Conservation (phyloP, 208 protist species). For the Dictyostelium gargantuum region DNA sequence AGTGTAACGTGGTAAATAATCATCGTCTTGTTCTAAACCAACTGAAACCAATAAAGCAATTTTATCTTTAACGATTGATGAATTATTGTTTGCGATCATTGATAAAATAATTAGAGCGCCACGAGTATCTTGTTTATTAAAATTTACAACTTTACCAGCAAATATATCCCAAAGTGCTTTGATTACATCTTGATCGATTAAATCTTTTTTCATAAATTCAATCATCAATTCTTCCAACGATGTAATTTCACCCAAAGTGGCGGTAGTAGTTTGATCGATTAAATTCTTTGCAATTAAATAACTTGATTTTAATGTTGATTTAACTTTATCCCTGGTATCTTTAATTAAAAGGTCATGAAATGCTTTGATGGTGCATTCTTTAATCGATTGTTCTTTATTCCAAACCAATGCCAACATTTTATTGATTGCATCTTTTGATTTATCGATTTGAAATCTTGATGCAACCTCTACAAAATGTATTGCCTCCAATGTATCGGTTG, state of each 20-base stretch:
- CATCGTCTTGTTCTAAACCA: constrained; percentile 27
- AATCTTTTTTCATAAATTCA: constrained; percentile 1
- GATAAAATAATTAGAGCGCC: constrained; percentile 34
- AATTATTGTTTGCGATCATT: constrained; percentile 14
- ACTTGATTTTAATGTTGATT: not conserved
- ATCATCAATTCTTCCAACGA: constrained; percentile 76
- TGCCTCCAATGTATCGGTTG: constrained; percentile 57
- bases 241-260: constrained; percentile 75
- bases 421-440: not conserved
- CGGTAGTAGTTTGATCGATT: not conserved
- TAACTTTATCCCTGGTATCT: not conserved
- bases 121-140: not conserved
- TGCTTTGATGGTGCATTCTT: not conserved
- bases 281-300: constrained; percentile 1
- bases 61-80: not conserved
- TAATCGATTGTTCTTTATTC: constrained; percentile 62
- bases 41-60: not conserved
- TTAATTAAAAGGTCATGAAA: not conserved
- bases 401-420: constrained; percentile 13
- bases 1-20: constrained; percentile 47
- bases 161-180: constrained; percentile 70
- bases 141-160: constrained; percentile 2
- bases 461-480: constrained; percentile 58
- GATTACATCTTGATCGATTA: constrained; percentile 37
- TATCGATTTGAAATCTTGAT: constrained; percentile 50